Percentiles rank a stretch among this genome's conserved stretches.
These are phyloP conservation scores for Naematelia encephala DNA, from an alignment of 768 basidiomycete species.

Conservation along the genomic window DNA sequence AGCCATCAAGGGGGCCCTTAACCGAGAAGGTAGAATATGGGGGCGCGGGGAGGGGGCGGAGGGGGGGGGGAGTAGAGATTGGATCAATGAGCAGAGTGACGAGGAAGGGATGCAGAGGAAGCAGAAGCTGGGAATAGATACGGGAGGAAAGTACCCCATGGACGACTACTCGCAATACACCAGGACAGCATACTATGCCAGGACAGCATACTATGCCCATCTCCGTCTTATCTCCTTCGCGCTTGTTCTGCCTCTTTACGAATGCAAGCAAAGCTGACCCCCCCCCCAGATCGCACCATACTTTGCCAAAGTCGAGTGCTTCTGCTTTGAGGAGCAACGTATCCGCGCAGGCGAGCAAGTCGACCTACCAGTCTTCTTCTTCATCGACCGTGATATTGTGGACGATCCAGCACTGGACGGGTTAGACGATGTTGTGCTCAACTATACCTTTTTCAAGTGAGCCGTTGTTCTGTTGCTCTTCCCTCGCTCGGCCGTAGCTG, in stretches of 20 bases:
- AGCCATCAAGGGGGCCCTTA: neutral
- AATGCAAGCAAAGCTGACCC: neutral
- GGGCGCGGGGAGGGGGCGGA: neutral
- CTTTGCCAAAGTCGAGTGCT: conserved; percentile 98
- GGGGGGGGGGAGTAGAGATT: too few species aligned
- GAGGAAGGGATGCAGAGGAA: too few species aligned
- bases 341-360: conserved; percentile 92
- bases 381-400: conserved; percentile 94
- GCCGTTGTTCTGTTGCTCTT: conserved; percentile 37
- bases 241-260: neutral
- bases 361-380: conserved; percentile 96
- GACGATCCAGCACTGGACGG: conserved; percentile 85
- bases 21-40: too few species aligned
- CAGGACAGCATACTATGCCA: too few species aligned
- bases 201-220: too few species aligned
- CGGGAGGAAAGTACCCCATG: too few species aligned
- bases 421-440: conserved; percentile 85
- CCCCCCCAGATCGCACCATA: conserved; percentile 83
- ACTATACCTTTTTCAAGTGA: conserved; percentile 96
- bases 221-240: neutral
- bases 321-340: conserved; percentile 98
- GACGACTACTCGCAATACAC: too few species aligned
- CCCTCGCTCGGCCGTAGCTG: neutral
- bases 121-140: too few species aligned
- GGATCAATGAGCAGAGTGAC: too few species aligned